These are phyloP conservation scores for Claviceps spartinae DNA, from an alignment of 2,329 filamentous ascomycete species.

Conservation along the genomic window DNA sequence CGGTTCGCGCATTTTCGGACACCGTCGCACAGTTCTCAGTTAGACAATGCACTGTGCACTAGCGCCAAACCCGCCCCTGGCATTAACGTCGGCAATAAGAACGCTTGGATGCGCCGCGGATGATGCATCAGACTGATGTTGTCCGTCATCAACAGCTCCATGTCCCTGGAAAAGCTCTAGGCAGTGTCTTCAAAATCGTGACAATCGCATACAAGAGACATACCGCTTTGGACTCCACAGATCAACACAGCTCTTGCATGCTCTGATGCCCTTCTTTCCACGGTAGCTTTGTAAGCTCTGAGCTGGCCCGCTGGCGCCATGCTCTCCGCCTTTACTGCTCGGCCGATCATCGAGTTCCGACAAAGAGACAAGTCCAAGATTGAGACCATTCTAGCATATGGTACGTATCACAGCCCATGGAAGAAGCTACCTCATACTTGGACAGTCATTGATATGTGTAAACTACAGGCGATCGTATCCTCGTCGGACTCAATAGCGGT, in stretches of 20 bases:
- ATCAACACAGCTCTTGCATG: background rate
- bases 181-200: background rate
- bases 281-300: slow-evolving; percentile 19
- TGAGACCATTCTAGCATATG: slow-evolving; percentile 86
- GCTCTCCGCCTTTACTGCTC: slow-evolving; percentile 95
- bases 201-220: background rate
- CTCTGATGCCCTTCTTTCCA: slow-evolving; percentile 10
- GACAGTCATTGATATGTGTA: background rate
- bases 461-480: slow-evolving; percentile 61
- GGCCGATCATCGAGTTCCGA: slow-evolving; percentile 92
- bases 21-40: background rate
- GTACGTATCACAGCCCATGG: slow-evolving; percentile 28
- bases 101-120: background rate
- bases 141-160: background rate
- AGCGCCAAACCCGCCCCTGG: background rate
- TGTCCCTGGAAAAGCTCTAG: background rate
- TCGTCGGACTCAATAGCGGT: slow-evolving; percentile 86
- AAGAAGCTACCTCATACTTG: background rate
- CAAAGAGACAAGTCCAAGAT: slow-evolving; percentile 93
- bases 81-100: background rate
- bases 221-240: background rate
- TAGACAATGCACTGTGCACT: background rate
- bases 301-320: slow-evolving; percentile 44
- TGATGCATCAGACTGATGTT: background rate
- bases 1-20: no score